These are phyloP conservation scores for Metroxylon sagu DNA, from an alignment of 176 grass and related monocot species.

Conservation along the genomic window DNA sequence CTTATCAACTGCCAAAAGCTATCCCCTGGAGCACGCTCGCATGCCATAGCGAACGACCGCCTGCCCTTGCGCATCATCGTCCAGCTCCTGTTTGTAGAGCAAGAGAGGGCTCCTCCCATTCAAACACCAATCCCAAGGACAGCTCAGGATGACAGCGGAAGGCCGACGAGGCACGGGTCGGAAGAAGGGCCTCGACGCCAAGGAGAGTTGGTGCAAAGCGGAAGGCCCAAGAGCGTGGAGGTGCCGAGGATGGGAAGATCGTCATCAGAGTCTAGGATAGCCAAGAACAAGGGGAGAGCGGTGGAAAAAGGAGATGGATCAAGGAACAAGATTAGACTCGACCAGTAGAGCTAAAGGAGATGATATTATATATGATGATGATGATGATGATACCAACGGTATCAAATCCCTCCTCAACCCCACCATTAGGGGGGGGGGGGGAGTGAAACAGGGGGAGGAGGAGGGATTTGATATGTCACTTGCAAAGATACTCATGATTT, in stretches of 20 bases:
- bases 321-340: slow-evolving; percentile 14
- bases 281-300: slow-evolving; percentile 33
- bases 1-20: slow-evolving; percentile 81
- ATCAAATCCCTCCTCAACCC: no score
- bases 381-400: no score
- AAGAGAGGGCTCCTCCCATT: slow-evolving; percentile 33
- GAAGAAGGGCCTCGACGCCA: slow-evolving; percentile 25
- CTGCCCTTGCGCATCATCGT: slow-evolving; percentile 88
- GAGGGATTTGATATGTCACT: no score
- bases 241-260: slow-evolving; percentile 26
- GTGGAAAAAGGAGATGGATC: slow-evolving; percentile 24
- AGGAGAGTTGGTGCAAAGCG: slow-evolving; percentile 6
- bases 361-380: no score
- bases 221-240: background rate
- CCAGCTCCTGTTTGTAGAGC: slow-evolving; percentile 82
- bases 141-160: slow-evolving; percentile 17
- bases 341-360: no score
- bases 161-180: slow-evolving; percentile 24
- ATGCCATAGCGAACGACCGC: slow-evolving; percentile 66
- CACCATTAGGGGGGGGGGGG: no score
- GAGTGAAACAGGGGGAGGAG: no score
- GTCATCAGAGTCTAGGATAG: slow-evolving; percentile 19
- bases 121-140: slow-evolving; percentile 9
- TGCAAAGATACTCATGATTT: no score
- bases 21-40: slow-evolving; percentile 47